These are phyloP conservation scores for Fusarium sp. DNA, from an alignment of 2,329 filamentous ascomycete genomes.

Conservation along the genomic window DNA sequence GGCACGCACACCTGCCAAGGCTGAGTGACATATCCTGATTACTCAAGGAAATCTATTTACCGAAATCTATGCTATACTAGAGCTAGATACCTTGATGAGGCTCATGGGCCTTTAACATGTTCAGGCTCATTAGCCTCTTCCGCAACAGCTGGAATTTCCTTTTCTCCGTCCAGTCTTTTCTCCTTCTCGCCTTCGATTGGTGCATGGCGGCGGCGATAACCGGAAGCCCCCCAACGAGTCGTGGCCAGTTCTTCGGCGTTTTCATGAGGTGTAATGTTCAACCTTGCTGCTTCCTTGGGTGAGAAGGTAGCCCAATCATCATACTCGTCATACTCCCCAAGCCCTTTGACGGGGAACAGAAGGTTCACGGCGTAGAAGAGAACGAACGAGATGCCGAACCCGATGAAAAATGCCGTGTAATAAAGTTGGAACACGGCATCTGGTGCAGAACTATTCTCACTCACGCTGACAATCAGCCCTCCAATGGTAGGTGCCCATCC, in stretches of 20 bases:
- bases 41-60: no score
- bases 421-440: background rate
- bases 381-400: background rate
- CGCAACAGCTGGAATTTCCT: no score
- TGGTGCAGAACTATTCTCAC: background rate
- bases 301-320: constrained; percentile 26
- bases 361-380: background rate
- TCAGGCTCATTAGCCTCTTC: no score
- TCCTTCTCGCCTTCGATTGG: background rate
- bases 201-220: background rate
- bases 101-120: no score
- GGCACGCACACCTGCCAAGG: constrained; percentile 18
- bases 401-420: background rate
- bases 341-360: background rate
- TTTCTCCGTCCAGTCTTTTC: background rate
- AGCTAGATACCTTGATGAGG: no score
- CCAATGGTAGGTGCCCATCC: background rate
- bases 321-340: constrained; percentile 16
- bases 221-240: background rate
- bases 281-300: constrained; percentile 10
- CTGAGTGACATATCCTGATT: background rate
- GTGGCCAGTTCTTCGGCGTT: background rate
- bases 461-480: background rate
- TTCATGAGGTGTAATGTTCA: constrained; percentile 10
- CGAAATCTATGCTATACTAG: no score